Evolutionary conservation across 352 stramenopile genomes (phyloP).

Genomic region (Phytopythium helicoides): DNA sequence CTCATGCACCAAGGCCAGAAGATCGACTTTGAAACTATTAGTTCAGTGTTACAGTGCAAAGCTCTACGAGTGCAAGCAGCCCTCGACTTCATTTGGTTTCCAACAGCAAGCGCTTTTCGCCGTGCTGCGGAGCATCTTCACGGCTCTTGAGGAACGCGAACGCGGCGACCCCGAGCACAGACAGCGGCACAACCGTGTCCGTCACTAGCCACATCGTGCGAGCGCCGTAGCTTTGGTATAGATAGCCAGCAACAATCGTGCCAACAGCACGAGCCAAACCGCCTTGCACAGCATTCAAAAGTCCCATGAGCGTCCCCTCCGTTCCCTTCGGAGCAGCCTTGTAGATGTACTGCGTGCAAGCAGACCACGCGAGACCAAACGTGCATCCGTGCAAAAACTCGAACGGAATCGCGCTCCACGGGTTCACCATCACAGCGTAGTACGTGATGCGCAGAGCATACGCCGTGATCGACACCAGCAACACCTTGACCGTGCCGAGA

Average conservation of each 20-base stretch:
- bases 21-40: slow-evolving; percentile 38
- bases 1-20: slow-evolving; percentile 13
- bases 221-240: slow-evolving; percentile 54
- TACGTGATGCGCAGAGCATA: slow-evolving; percentile 71
- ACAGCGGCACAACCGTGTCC: slow-evolving; percentile 47
- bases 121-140: slow-evolving; percentile 1
- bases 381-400: slow-evolving; percentile 78
- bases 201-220: slow-evolving; percentile 54
- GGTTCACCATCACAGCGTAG: slow-evolving; percentile 76
- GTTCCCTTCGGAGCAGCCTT: slow-evolving; percentile 48
- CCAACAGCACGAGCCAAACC: slow-evolving; percentile 43
- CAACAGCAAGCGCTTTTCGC: not conserved
- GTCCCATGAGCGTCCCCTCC: slow-evolving; percentile 71
- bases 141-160: slow-evolving; percentile 49
- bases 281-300: slow-evolving; percentile 72
- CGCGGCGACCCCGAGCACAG: slow-evolving; percentile 39
- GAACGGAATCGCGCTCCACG: slow-evolving; percentile 76
- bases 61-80: slow-evolving; percentile 4
- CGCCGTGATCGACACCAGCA: slow-evolving; percentile 65
- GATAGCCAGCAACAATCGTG: slow-evolving; percentile 52
- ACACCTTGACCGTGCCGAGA: slow-evolving; percentile 67
- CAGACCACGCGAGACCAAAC: slow-evolving; percentile 71
- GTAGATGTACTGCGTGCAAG: slow-evolving; percentile 78
- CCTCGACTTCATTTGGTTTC: slow-evolving; percentile 3
- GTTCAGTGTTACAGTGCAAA: slow-evolving; percentile 10